Evolutionary conservation across 1,284 basidiomycete species (phyloP), one percentile per base, ranked within the genome.

Genomic region (Thecaphora thlaspeos): DNA sequence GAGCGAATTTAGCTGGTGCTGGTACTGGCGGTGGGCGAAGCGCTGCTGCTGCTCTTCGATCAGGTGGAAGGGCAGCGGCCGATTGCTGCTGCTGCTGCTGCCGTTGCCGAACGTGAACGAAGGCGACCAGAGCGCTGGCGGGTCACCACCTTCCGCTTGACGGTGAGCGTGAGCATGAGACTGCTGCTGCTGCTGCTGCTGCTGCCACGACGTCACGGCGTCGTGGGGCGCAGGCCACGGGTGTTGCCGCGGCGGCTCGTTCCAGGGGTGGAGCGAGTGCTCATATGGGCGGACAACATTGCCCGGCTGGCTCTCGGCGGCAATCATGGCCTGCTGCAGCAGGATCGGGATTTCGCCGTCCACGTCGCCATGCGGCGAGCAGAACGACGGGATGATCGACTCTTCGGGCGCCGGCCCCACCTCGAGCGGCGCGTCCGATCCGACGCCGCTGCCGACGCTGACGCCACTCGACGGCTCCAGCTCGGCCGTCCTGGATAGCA

Each of bases 81-180:
- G 26, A 28, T 4, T 51, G 61, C 0, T 53, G 57, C 43, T 56
- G 61, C 42, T 59, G 55, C 8, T 51, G 61, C 5, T 8, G 32
- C 32, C 17, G 10, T 8, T 34, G 4, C 32, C 32, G 17, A 3
- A 15, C 10, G 12, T 34, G 32, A 8, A 34, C n/a, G n/a, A n/a
- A n/a, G n/a, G n/a, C n/a, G n/a, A n/a, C n/a, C n/a, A n/a, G n/a
- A n/a, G n/a, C n/a, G n/a, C n/a, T n/a, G n/a, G n/a, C n/a, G n/a
- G n/a, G n/a, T n/a, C n/a, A n/a, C n/a, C n/a, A n/a, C n/a, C n/a
- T n/a, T n/a, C n/a, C n/a, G n/a, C n/a, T n/a, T n/a, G n/a, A n/a
- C n/a, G n/a, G n/a, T n/a, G n/a, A n/a, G n/a, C n/a, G n/a, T n/a
- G n/a, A n/a, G n/a, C n/a, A n/a, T n/a, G n/a, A n/a, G n/a, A n/a